Base-by-base conservation (phyloP, 192 early-diverging fungal genomes). In the Thoreauomyces humboldtii region DNA sequence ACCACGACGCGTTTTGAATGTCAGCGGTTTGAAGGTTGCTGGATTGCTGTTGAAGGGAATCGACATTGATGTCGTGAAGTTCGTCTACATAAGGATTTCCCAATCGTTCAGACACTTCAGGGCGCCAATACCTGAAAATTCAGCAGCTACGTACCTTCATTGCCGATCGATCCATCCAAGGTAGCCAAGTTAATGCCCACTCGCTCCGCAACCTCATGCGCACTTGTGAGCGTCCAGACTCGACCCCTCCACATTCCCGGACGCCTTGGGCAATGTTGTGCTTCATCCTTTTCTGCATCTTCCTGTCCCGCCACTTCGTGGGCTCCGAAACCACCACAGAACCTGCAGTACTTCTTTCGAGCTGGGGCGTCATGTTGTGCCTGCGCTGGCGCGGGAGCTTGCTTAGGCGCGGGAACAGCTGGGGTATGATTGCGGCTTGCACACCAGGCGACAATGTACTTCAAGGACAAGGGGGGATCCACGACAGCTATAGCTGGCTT, bases 381-480 rank as follows among this genome's bases (percentile, higher is more conserved):
- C 24, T 17, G 28, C 50, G 32, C 21, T 27, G 15, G 4, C 24
- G 41, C 11, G 5, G 7, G 38, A 7, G 17, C 7, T 33, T 21
- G 38, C 14, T 27, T 7, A 34, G 54, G 54, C 29, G 9, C 21
- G n/a, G 33, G 47, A 41, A 68, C 51, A 22, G 65, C 35, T 11
- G 82, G 82, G 4, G 79, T 85, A 36, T 68, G 54, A 5, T 59
- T 53, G 31, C 74, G 61, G 17, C 67, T 53, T 19, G 67, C 25
- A 52, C 79, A 83, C 82, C 82, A 85, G 32, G 45, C 21, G 0
- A 84, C 59, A 7, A 79, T 69, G 42, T 77, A 61, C 63, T 61
- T 74, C 7, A 73, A 75, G 2, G 82, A 51, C 0, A 85, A 21
- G 22, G 64, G 44, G 3, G 34, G 27, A 50, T 71, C 60, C 35